Evolutionary conservation across 2,329 filamentous ascomycete species (phyloP), one percentile per base, ranked within the genome.

Genomic region (Botryotinia calthae): DNA sequence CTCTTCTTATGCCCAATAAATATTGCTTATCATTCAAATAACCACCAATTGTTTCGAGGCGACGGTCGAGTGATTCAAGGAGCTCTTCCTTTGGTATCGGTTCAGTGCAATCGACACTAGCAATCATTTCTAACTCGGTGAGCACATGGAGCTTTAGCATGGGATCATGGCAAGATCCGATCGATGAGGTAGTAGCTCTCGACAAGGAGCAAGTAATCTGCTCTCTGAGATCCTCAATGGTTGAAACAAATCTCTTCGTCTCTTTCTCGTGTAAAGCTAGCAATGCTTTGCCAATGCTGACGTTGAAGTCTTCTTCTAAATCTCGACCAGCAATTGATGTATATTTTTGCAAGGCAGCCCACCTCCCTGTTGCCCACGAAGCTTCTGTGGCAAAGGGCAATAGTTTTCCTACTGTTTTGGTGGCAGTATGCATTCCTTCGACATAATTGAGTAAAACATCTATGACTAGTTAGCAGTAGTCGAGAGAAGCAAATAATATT

Each of bases 11-110:
- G 1, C 94, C 93, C 42, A 99, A 85, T 16, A 99, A 83, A 80
- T 97, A 98, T 80, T 98, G 95, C 81, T 99, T 99, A 80, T 99
- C 95, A 70, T 90, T 89, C 54, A 95, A 91, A 78, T 96, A 97
- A 1, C 94, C 93, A 0, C 97, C 96, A 3, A 99, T 85, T 1
- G 97, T 87, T 76, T 95, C 93, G n/a, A 99, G 84, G n/a, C 96
- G 90, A 63, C 91, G 89, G 74, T 92, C 87, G 8, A 98, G 81
- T 34, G 86, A 86, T 68, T 86, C 84, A 10, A 91, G 81, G 65
- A 83, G 82, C 59, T 82, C 82, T 70, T 85, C 78, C 14, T 75
- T 76, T n/a, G 67, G 48, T 25, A 61, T 37, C 14, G 71, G 71
- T 25, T 74, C 71, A 59, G 80, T 82, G 14, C 83, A 82, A 63